A percentile compares a stretch with the other conserved stretches of the same genome.
These are phyloP conservation scores for Nicotiana undulata DNA, from an alignment of 257 asterid species.

Conservation along the genomic window DNA sequence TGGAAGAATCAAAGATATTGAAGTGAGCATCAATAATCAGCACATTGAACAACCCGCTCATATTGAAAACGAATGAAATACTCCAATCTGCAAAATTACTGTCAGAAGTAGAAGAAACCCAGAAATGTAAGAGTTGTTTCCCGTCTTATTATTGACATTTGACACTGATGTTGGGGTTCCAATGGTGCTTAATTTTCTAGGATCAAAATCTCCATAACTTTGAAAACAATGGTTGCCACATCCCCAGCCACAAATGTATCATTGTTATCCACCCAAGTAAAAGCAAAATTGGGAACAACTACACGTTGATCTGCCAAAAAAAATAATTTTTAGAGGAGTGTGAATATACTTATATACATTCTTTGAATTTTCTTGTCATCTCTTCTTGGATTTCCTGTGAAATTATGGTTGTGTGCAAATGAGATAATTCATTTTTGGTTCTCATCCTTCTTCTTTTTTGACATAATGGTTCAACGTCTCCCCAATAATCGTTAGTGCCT, in stretches of 20 bases:
- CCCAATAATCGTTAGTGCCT: constrained; percentile 31
- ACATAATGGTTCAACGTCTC: constrained; percentile 41
- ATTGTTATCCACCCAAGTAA: constrained; percentile 63
- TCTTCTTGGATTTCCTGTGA: too few species aligned
- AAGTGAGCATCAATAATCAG: constrained; percentile 56
- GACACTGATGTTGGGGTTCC: constrained; percentile 57
- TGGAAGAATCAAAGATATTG: constrained; percentile 59
- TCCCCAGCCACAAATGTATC: constrained; percentile 60
- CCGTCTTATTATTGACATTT: constrained; percentile 46
- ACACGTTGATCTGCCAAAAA: constrained; percentile 24
- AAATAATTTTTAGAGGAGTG: neutral
- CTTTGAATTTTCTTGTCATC: too few species aligned
- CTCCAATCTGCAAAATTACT: constrained; percentile 49
- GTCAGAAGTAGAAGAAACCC: constrained; percentile 41
- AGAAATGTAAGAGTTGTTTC: constrained; percentile 51
- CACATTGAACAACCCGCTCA: constrained; percentile 65
- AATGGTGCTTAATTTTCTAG: constrained; percentile 36
- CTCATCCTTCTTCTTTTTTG: neutral
- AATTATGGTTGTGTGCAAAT: neutral
- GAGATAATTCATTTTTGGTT: neutral
- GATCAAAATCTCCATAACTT: constrained; percentile 58
- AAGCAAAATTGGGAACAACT: constrained; percentile 46
- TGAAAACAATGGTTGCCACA: constrained; percentile 46
- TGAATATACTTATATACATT: neutral
- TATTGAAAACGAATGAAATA: constrained; percentile 44